Evolutionary conservation across 768 basidiomycete species (phyloP).

Genomic region (Mycena venus): DNA sequence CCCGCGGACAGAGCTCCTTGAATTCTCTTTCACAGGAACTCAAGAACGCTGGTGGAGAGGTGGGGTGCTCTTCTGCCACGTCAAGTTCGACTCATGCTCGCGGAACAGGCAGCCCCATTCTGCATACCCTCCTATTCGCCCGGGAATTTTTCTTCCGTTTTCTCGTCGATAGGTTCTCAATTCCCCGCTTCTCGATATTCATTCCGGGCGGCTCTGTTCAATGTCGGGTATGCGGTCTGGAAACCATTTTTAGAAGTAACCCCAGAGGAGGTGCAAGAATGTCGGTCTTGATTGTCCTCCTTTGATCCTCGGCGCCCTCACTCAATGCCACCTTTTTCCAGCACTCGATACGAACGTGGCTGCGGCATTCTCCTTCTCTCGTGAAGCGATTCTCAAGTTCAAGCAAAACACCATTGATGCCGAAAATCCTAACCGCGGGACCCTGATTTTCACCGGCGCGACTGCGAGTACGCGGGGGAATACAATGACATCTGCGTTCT

Average conservation of each 20-base stretch:
- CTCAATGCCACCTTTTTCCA: neutral
- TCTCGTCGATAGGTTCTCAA: conserved; percentile 57
- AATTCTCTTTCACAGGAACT: conserved; percentile 67
- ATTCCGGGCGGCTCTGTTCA: conserved; percentile 75
- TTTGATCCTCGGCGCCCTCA: neutral
- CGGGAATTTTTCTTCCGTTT: conserved; percentile 63
- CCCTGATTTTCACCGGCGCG: conserved; percentile 80
- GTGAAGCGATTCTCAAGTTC: conserved; percentile 70
- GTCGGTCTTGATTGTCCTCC: neutral
- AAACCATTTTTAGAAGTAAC: conserved; percentile 81
- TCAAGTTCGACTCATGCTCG: neutral
- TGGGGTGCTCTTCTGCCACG: conserved; percentile 38
- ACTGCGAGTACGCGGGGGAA: conserved; percentile 78
- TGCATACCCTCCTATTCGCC: conserved; percentile 64
- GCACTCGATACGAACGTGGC: conserved; percentile 65
- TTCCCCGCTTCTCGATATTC: conserved; percentile 63
- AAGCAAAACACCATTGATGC: conserved; percentile 67
- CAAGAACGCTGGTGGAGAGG: conserved; percentile 70
- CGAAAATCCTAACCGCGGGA: conserved; percentile 68
- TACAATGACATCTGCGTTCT: conserved; percentile 68
- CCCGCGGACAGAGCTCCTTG: conserved; percentile 65
- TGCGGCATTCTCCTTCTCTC: conserved; percentile 74
- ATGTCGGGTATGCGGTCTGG: conserved; percentile 69
- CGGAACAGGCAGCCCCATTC: conserved; percentile 68
- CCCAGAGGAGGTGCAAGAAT: conserved; percentile 67